These are phyloP conservation scores for Colletotrichum gloeosporioides DNA, from an alignment of 2,329 filamentous ascomycete species.

Conservation along the genomic window DNA sequence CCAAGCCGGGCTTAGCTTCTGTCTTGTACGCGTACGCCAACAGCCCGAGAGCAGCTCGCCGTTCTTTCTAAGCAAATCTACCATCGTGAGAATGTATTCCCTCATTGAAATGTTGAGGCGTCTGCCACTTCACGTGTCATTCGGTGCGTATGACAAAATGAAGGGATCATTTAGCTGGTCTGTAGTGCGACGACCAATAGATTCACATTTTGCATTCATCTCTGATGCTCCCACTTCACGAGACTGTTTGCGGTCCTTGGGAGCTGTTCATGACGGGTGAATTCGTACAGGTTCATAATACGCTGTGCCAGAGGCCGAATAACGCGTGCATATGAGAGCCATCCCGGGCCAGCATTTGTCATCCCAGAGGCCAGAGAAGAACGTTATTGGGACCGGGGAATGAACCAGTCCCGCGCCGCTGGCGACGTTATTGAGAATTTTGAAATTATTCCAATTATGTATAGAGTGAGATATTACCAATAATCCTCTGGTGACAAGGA, in stretches of 20 bases:
- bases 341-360: not conserved
- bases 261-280: not conserved
- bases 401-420: not conserved
- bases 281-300: fast-evolving
- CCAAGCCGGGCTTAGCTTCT: not conserved
- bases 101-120: not conserved
- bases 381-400: not conserved
- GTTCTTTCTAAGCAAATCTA: too few relatives aligned
- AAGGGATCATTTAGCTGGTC: not conserved
- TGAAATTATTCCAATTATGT: not conserved
- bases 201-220: not conserved
- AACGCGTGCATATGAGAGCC: not conserved
- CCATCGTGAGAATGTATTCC: not conserved
- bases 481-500: not conserved
- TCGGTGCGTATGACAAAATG: not conserved
- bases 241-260: not conserved
- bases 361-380: not conserved
- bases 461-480: not conserved
- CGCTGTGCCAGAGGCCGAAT: not conserved
- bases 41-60: not conserved
- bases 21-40: not conserved
- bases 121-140: not conserved
- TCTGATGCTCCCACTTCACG: not conserved
- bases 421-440: not conserved
- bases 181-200: not conserved